Evolutionary conservation across 768 basidiomycete species (phyloP), one percentile per base, ranked within the genome.

Genomic region (Russula vinacea): DNA sequence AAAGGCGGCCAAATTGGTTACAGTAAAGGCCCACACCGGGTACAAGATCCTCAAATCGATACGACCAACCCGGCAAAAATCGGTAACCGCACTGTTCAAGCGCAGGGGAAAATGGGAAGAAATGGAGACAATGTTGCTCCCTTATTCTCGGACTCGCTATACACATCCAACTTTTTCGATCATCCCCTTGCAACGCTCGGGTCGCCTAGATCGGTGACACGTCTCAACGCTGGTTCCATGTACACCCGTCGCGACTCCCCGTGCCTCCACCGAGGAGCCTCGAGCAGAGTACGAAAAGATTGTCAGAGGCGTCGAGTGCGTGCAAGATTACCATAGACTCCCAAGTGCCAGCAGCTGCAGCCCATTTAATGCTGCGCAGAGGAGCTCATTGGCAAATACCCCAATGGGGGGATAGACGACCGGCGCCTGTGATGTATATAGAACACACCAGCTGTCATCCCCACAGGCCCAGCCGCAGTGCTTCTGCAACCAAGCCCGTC

Each of bases 361-460:
- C 29, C 29, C 29, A 29, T 5, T 2, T 29, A 29, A 29, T 29
- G 29, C 29, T 29, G 29, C 29, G 29, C n/a, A n/a, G n/a, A 29
- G 29, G 29, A 29, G 29, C 29, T 2, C 29, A 0, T 69, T 68
- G 1, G 78, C 70, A 11, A 92, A 80, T 78, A 0, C 71, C 69
- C 52, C 70, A 19, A 96, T 77, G 0, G 89, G 88, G 3, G 90
- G 86, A 70, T 88, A 93, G 2, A 87, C 80, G 0, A 86, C 80
- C 42, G 94, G 77, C 49, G 85, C 75, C 32, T 85, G 81, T 0
- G 92, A 0, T 91, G 89, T 13, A 84, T 78, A 69, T 90, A 86
- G 10, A 82, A 76, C 14, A 73, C 63, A 7, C 67, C 68, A 2
- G 70, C 62, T 5, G 11, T 37, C 19, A 71, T 60, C 9, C 69